Evolutionary conservation across 2,329 filamentous ascomycete genomes (phyloP).

Genomic region (Metarhizium humberi): DNA sequence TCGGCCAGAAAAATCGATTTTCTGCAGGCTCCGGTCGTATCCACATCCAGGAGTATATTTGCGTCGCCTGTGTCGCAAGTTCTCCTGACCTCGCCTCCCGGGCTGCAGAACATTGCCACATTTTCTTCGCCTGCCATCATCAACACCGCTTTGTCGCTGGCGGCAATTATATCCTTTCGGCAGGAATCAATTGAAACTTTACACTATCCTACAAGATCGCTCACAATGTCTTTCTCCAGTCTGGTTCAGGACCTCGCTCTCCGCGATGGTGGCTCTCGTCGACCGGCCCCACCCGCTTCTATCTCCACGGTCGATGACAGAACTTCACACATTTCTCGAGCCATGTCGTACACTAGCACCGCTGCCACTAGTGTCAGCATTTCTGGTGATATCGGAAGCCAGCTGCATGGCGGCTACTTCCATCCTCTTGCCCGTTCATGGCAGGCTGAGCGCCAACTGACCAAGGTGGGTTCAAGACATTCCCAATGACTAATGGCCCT

Average conservation of each 20-base stretch:
- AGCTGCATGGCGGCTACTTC: constrained; percentile 74
- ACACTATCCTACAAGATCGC: not conserved
- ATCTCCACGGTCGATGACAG: constrained; percentile 51
- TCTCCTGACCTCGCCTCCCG: not conserved
- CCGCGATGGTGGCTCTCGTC: constrained; percentile 41
- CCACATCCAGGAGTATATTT: not conserved
- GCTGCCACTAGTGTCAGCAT: constrained; percentile 61
- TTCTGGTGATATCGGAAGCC: constrained; percentile 67
- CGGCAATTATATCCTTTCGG: not conserved
- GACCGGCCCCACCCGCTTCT: constrained; percentile 34
- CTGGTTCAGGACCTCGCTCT: constrained; percentile 56
- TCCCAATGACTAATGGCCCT: too few relatives aligned
- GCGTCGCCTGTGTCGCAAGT: constrained; percentile 3
- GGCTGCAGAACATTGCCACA: not conserved
- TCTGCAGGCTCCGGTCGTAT: not conserved
- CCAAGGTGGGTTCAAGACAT: constrained; percentile 48
- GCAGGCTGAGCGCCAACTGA: constrained; percentile 78
- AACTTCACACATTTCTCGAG: constrained; percentile 51
- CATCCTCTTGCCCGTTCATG: constrained; percentile 71
- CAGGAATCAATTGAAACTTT: not conserved
- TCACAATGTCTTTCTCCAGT: constrained; percentile 56
- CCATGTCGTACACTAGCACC: constrained; percentile 58
- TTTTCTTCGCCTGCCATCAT: not conserved
- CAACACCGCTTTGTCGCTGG: not conserved
- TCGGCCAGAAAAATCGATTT: not conserved